phyloP scores from a whole-genome alignment of 1,284 basidiomycete genomes.

The Fistulina hepatica region DNA sequence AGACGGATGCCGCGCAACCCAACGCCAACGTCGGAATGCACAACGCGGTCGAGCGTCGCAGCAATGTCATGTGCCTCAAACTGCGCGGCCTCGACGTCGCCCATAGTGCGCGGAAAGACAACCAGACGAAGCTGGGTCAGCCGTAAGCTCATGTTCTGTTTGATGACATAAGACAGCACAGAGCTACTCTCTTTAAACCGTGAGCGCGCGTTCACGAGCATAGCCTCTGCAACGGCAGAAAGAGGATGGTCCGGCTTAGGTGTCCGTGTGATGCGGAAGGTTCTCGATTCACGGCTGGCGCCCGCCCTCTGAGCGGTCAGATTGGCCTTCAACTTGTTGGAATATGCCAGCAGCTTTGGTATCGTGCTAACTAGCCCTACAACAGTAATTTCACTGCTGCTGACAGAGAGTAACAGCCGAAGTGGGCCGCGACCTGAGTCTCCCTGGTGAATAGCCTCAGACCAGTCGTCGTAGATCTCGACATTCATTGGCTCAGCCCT shows the following conservation, averaged over 20 bases:
- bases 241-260: constrained; percentile 68
- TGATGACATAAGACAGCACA: constrained; percentile 47
- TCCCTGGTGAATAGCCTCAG: constrained; percentile 31
- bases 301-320: constrained; percentile 64
- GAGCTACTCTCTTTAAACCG: constrained; percentile 55
- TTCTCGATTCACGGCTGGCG: constrained; percentile 60
- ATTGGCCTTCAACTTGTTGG: constrained; percentile 61
- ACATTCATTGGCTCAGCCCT: constrained; percentile 74
- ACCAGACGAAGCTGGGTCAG: constrained; percentile 52
- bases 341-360: constrained; percentile 61
- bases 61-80: constrained; percentile 56
- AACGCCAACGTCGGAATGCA: constrained; percentile 37
- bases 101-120: constrained; percentile 68
- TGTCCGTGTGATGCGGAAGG: constrained; percentile 53
- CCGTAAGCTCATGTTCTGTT: constrained; percentile 61
- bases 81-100: constrained; percentile 61
- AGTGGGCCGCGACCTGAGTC: constrained; percentile 47
- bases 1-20: constrained; percentile 53
- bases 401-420: constrained; percentile 65
- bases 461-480: constrained; percentile 79
- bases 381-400: constrained; percentile 60
- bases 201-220: constrained; percentile 63
- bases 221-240: constrained; percentile 74
- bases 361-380: constrained; percentile 66
- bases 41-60: constrained; percentile 52